Evolutionary conservation across 2,329 filamentous ascomycete genomes (phyloP), one percentile per base, ranked within the genome.

Genomic region (Pestalotiopsis sp.): DNA sequence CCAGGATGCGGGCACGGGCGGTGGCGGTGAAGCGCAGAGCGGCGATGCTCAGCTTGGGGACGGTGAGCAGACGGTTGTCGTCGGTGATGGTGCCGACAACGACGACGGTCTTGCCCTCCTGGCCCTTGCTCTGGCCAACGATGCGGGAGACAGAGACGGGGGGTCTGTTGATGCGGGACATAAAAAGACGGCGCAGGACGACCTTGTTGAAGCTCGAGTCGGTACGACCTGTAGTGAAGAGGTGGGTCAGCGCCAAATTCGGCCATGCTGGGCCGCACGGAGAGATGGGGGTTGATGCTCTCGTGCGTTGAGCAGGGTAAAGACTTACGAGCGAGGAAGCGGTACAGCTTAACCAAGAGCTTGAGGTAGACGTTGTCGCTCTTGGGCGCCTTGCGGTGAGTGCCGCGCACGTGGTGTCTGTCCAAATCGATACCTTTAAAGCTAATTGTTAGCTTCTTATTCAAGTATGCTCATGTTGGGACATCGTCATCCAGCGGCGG

Each of bases 191-290:
- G 84, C 95, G 94, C 80, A 99, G 93, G 82, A 99, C 91, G 80
- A 96, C 93, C 90, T 97, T 97, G 93, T 99, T 99, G 93, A 99
- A 99, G 87, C 90, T 90, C 75, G 94, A 90, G 84, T 98, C 96
- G 82, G 96, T 99, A 82, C 96, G 95, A 86, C 94, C 93, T 97
- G 78, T 23, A 23, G 5, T 41, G 60, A 41, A 13, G 36, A 63
- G 11, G 45, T 3, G 20, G n/a, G 20, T 63, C 20, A 63, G 60
- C 38, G 36, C 36, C 31, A 4, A 9, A 9, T 20, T 63, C 38
- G 17, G 14, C 14, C 17, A 38, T 12, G 59, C 20, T 63, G 12
- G 25, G 7, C 17, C 3, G 13, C 27, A 36, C 38, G 3, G 12
- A 12, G 14, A 41, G 31, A 14, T 20, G 9, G 17, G 9, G 20